Percentiles rank a stretch among this genome's conserved stretches.
phyloP scores from a whole-genome alignment of 768 basidiomycete genomes.

The Amanita rimosa region DNA sequence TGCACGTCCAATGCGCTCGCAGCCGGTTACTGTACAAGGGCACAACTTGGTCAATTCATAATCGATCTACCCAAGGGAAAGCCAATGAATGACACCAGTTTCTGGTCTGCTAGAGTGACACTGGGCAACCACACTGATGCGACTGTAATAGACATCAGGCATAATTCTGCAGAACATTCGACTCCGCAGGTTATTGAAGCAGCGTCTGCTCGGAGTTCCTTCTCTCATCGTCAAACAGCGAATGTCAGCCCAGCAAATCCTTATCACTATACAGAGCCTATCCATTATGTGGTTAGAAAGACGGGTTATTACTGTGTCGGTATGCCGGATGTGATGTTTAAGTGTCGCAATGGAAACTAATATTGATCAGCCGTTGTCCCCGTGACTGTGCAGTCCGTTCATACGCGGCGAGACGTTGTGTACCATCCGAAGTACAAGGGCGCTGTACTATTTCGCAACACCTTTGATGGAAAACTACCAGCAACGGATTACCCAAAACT shows the following conservation, averaged over 20 bases:
- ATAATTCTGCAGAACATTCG: conserved; percentile 53
- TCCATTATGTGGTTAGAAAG: conserved; percentile 72
- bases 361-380: conserved; percentile 64
- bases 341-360: neutral
- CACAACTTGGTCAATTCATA: conserved; percentile 85
- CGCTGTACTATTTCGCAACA: conserved; percentile 75
- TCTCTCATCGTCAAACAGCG: conserved; percentile 15
- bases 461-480: conserved; percentile 78
- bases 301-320: conserved; percentile 97
- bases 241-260: conserved; percentile 38
- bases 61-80: conserved; percentile 57
- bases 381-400: conserved; percentile 56
- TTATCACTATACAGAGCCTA: conserved; percentile 53
- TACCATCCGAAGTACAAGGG: conserved; percentile 75
- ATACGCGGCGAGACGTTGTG: conserved; percentile 33
- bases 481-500: conserved; percentile 98
- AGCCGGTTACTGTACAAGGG: conserved; percentile 54
- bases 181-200: no score
- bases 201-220: no score
- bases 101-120: conserved; percentile 78
- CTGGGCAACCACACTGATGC: conserved; percentile 27
- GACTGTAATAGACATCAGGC: conserved; percentile 32
- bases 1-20: conserved; percentile 79
- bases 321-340: conserved; percentile 24
- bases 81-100: conserved; percentile 60